Evolutionary conservation across 2,329 filamentous ascomycete genomes (phyloP).

Genomic region (Cytospora piceicola): DNA sequence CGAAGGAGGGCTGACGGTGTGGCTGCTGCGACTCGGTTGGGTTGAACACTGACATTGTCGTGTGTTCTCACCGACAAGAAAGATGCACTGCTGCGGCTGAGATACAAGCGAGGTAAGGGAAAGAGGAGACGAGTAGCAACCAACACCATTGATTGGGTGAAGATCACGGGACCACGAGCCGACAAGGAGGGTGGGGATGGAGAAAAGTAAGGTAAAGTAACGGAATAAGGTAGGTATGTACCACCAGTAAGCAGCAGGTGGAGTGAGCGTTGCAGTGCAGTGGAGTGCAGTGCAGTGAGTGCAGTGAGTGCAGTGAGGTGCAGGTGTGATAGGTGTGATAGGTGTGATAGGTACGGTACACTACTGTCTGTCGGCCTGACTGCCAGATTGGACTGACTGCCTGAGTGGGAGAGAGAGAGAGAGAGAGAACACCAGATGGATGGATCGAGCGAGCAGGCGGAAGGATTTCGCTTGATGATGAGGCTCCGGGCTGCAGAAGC

Average conservation of each 20-base stretch:
- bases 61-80: conserved; percentile 1
- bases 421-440: background rate
- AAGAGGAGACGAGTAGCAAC: conserved; percentile 3
- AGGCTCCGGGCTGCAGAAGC: background rate
- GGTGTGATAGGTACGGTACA: no score
- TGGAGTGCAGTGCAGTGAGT: no score
- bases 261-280: no score
- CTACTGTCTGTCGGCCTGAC: no score
- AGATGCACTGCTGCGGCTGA: background rate
- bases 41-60: conserved; percentile 24
- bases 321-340: no score
- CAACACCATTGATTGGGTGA: conserved; percentile 5
- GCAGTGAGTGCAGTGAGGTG: no score
- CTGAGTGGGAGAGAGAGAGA: no score
- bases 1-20: conserved; percentile 55
- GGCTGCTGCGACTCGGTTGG: conserved; percentile 36
- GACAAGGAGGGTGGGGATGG: background rate
- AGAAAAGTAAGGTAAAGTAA: no score
- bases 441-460: background rate
- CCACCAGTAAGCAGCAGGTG: no score
- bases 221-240: no score
- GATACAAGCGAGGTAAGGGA: background rate
- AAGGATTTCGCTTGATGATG: background rate
- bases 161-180: background rate
- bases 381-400: no score